Conservation (phyloP, 371 early-diverging fungal genomes). For the Mortierella sp. region DNA sequence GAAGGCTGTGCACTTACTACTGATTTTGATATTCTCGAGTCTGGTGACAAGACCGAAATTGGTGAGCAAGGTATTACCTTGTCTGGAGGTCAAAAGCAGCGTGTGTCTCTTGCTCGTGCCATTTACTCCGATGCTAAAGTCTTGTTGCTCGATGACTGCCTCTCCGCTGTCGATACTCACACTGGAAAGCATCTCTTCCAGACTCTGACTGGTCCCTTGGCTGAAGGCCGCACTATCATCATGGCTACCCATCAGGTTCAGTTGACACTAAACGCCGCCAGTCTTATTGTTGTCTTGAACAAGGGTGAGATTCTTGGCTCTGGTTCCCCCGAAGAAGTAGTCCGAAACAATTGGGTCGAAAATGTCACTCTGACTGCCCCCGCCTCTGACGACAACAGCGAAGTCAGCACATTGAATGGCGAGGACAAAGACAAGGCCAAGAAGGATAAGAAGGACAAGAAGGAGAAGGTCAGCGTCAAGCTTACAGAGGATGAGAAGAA, state of each 20-base stretch:
- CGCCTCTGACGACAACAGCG: slow-evolving; percentile 22
- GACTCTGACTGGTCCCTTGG: slow-evolving; percentile 72
- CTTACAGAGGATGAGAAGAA: slow-evolving; percentile 77
- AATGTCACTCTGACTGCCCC: slow-evolving; percentile 51
- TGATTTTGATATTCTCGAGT: slow-evolving; percentile 84
- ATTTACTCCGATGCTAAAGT: slow-evolving; percentile 81
- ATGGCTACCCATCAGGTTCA: slow-evolving; percentile 92
- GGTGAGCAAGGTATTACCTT: slow-evolving; percentile 89
- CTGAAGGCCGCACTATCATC: slow-evolving; percentile 82
- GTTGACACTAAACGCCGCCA: slow-evolving; percentile 76
- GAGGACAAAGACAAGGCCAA: slow-evolving; percentile 50
- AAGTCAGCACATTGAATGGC: slow-evolving; percentile 33
- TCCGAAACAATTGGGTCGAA: slow-evolving; percentile 62
- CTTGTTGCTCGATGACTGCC: slow-evolving; percentile 85
- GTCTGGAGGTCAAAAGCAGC: slow-evolving; percentile 85
- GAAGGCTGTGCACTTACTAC: slow-evolving; percentile 71
- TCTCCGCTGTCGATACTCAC: slow-evolving; percentile 88
- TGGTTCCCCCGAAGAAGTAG: slow-evolving; percentile 59
- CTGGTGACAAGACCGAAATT: slow-evolving; percentile 93
- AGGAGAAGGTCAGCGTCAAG: slow-evolving; percentile 63
- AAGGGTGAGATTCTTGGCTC: slow-evolving; percentile 64
- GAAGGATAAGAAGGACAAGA: slow-evolving; percentile 48
- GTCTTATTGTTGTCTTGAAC: slow-evolving; percentile 74
- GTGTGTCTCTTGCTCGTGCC: slow-evolving; percentile 88
- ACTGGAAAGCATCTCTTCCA: slow-evolving; percentile 88